phyloP scores from a whole-genome alignment of 176 grass and related monocot genomes.

The Triticum turgidum region DNA sequence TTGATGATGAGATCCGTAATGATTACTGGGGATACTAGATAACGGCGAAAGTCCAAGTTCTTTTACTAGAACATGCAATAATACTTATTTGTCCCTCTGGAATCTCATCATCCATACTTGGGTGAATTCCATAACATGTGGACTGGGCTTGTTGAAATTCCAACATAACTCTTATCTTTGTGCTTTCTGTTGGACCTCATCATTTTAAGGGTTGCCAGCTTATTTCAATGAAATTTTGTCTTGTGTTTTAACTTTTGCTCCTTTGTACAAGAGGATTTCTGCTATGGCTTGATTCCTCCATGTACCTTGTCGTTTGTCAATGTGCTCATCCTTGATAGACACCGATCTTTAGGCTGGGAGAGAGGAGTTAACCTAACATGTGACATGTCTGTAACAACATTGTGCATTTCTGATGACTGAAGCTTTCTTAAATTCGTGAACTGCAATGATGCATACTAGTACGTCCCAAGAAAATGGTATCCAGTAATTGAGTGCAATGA shows the following conservation, averaged over 20 bases:
- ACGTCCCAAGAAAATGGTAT: background rate
- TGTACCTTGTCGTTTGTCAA: background rate
- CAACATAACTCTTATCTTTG: constrained; percentile 5
- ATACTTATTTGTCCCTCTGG: constrained; percentile 1
- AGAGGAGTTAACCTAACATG: background rate
- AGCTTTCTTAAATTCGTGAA: no score
- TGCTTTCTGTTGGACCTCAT: background rate
- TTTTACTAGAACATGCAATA: constrained; percentile 30
- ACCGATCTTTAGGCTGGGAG: background rate
- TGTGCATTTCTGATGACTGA: background rate
- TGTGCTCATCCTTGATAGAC: background rate
- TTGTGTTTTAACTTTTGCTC: background rate
- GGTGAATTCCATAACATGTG: background rate
- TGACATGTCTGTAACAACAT: background rate
- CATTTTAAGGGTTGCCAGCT: background rate
- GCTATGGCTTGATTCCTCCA: background rate
- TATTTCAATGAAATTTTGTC: background rate
- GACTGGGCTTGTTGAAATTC: background rate
- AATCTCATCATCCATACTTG: background rate
- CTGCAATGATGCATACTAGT: background rate
- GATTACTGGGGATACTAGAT: constrained; percentile 86
- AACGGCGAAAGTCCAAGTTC: background rate
- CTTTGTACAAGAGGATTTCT: background rate
- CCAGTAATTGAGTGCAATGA: background rate
- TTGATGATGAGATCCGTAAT: constrained; percentile 83